phyloP scores from a whole-genome alignment of 2,329 filamentous ascomycete species.

The Tolypocladium tundrense region DNA sequence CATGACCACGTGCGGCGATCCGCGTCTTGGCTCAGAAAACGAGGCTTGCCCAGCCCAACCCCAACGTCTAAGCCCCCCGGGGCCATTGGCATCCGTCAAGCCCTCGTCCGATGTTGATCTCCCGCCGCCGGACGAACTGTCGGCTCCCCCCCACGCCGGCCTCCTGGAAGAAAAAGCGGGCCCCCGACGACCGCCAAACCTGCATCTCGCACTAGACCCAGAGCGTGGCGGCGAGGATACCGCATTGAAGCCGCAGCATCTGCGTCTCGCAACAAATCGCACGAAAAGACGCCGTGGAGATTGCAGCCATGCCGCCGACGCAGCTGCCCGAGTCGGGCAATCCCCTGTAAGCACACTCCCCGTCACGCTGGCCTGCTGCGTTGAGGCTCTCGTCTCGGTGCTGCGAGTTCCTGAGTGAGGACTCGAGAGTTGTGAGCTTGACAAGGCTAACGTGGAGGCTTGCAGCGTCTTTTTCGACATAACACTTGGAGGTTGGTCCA shows the following conservation, averaged over 20 bases:
- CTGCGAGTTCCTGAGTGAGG: not conserved
- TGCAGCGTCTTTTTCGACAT: slow-evolving; percentile 64
- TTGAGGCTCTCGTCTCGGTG: no score
- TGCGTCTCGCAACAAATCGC: not conserved
- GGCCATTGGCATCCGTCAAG: no score
- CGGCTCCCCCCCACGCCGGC: no score
- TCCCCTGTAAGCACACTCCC: slow-evolving; percentile 28
- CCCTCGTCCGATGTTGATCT: not conserved
- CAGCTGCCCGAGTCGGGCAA: slow-evolving; percentile 36
- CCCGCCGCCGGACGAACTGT: not conserved
- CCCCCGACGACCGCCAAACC: not conserved
- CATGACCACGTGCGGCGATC: no score
- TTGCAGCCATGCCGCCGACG: slow-evolving; percentile 30
- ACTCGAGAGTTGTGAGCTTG: not conserved
- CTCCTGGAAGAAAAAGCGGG: not conserved
- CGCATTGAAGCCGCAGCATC: not conserved
- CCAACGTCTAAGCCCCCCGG: no score
- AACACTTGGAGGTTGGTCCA: slow-evolving; percentile 59
- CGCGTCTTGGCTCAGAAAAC: no score
- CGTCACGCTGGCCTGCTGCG: no score
- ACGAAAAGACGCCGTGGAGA: not conserved
- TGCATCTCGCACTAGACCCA: not conserved
- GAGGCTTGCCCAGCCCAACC: no score
- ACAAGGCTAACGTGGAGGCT: not conserved
- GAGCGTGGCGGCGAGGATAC: not conserved